Percentiles rank a stretch among this genome's conserved stretches.
Evolutionary conservation across 1,284 basidiomycete species (phyloP).

Genomic region (Melampsora larici-populina): DNA sequence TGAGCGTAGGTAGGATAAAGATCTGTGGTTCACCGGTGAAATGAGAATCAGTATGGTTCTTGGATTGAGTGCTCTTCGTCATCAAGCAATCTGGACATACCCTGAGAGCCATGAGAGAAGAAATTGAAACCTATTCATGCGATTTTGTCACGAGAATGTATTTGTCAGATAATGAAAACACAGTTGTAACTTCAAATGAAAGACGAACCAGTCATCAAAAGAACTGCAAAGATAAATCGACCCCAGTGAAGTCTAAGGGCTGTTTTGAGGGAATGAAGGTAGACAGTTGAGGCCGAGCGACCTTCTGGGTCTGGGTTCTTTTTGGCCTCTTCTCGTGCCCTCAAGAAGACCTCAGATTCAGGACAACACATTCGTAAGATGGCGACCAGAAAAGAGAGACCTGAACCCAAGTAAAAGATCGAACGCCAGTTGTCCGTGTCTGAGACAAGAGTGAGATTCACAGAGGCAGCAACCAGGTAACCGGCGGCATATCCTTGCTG

Average conservation of each 20-base stretch:
- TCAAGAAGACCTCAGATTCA: constrained; percentile 71
- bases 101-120: constrained; percentile 78
- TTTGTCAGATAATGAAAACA: background rate
- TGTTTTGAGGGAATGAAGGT: constrained; percentile 56
- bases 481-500: constrained; percentile 48
- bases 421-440: constrained; percentile 56
- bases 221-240: constrained; percentile 72
- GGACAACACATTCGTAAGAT: constrained; percentile 70
- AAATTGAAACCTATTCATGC: constrained; percentile 75
- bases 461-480: constrained; percentile 48
- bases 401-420: constrained; percentile 61
- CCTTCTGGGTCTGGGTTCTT: constrained; percentile 3
- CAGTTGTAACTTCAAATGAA: constrained; percentile 2
- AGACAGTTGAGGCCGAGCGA: constrained; percentile 20
- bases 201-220: constrained; percentile 55
- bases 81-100: background rate
- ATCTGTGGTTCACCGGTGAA: constrained; percentile 15
- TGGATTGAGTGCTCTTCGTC: too few relatives aligned
- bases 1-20: constrained; percentile 69
- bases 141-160: background rate
- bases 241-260: constrained; percentile 76
- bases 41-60: background rate
- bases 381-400: constrained; percentile 71
- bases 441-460: constrained; percentile 47
- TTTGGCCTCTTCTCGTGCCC: constrained; percentile 58